Percentiles rank a stretch among this genome's conserved stretches.
Conservation (phyloP, 768 basidiomycete genomes). For the Ramaria sp. region DNA sequence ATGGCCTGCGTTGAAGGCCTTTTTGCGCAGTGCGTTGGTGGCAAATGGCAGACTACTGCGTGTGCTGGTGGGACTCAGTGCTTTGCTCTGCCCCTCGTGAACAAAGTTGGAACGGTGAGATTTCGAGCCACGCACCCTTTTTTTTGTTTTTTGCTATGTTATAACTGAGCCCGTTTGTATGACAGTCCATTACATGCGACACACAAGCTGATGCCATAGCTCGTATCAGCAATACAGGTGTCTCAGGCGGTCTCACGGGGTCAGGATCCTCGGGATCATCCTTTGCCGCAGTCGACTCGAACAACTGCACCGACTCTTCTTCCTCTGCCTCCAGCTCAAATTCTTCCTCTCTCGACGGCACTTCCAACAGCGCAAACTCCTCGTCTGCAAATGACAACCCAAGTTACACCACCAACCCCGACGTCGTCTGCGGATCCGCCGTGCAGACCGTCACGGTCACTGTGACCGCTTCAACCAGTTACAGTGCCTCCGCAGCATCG, state of each 20-base stretch:
- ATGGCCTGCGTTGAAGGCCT: conserved; percentile 32
- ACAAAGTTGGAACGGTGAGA: conserved; percentile 25
- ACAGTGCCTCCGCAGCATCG: not conserved
- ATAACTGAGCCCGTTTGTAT: not conserved
- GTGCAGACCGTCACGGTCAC: conserved; percentile 19
- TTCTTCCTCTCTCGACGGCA: conserved; percentile 5
- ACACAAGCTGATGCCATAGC: conserved; percentile 23
- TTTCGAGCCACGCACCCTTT: not conserved
- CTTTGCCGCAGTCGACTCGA: not conserved
- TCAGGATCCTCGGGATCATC: not conserved
- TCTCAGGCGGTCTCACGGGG: conserved; percentile 18
- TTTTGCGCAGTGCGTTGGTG: conserved; percentile 44
- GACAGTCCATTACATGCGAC: conserved; percentile 8
- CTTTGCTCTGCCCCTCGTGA: conserved; percentile 32
- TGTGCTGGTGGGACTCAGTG: conserved; percentile 27
- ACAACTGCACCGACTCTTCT: conserved; percentile 5
- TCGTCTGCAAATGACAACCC: conserved; percentile 20
- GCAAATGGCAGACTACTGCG: conserved; percentile 29
- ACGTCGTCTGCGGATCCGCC: not conserved
- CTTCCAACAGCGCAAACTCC: conserved; percentile 11
- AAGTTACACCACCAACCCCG: conserved; percentile 18
- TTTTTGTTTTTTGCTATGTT: too few species aligned
- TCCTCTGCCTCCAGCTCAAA: not conserved
- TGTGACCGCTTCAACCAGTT: conserved; percentile 9
- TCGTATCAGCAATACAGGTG: conserved; percentile 29